Evolutionary conservation across 2,329 filamentous ascomycete species (phyloP), one percentile per base, ranked within the genome.

Genomic region (Basipetospora chlamydospora): DNA sequence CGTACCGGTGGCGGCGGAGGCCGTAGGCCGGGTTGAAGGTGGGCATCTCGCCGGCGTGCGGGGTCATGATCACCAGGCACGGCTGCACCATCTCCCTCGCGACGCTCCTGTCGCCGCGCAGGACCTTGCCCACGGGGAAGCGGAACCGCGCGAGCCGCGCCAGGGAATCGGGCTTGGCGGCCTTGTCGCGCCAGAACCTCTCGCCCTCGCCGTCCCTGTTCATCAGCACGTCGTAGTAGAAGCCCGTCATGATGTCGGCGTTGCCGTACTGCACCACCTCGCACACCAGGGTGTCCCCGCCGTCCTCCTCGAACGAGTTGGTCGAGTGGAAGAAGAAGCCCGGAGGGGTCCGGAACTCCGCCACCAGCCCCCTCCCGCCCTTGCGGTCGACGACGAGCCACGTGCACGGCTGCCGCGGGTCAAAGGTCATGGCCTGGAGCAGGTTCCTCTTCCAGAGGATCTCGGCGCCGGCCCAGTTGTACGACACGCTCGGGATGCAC

Each of bases 271-370:
- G 60, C 21, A 76, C 55, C 1, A 79, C 51, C 42, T 92, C 84
- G 38, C 77, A 73, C 21, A 75, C 60, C 13, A 90, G 62, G n/a
- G n/a, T n/a, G 41, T 76, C 63, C 1, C 44, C 52, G 10, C 38
- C 36, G 9, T 48, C 39, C 43, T 82, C 69, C 47, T 88, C 80
- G 51, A 77, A 90, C 0, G 81, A 71, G 45, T 92, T 92, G 49
- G 84, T 62, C 0, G 71, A 73, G 55, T 93, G 84, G 53, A 92
- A 92, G 54, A 74, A 78, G 60, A 87, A 92, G 32, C 76, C 76
- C 0, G 80, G 68, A 0, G 71, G 65, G 12, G 72, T 78, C 13
- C 77, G 67, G 47, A 80, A 87, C 2, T 66, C 70, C 6, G 73
- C 77, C 0, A 90, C 66, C 0, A 90, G 58, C 0, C 83, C 82